phyloP scores from a whole-genome alignment of 768 basidiomycete species.

The Fomitopsis serialis region DNA sequence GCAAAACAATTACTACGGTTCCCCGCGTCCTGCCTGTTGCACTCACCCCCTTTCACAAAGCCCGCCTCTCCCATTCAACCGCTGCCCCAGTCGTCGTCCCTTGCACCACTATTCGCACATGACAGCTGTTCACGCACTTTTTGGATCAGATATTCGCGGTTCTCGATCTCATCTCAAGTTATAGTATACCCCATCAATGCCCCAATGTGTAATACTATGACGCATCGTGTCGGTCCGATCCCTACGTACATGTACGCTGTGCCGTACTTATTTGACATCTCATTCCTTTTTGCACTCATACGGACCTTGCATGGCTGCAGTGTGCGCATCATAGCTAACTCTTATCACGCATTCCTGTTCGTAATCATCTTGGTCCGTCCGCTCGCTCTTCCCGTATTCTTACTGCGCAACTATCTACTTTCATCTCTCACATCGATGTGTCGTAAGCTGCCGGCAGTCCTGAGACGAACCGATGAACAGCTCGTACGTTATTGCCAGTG shows the following conservation, averaged over 20 bases:
- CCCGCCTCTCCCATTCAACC: slow-evolving; percentile 6
- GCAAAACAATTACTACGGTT: slow-evolving; percentile 14
- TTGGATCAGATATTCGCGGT: slow-evolving; percentile 29
- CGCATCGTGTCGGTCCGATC: slow-evolving; percentile 20
- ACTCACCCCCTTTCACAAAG: slow-evolving; percentile 4
- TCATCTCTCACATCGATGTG: no score
- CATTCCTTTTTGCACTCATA: slow-evolving; percentile 7
- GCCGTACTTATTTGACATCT: slow-evolving; percentile 15
- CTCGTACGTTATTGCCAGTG: no score
- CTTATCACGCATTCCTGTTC: slow-evolving; percentile 4
- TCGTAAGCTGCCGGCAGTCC: no score
- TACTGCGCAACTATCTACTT: slow-evolving; percentile 7
- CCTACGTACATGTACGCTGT: slow-evolving; percentile 19
- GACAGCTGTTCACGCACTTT: slow-evolving; percentile 15
- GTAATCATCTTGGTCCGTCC: slow-evolving; percentile 5
- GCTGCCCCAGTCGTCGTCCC: slow-evolving; percentile 13
- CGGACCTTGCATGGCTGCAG: slow-evolving; percentile 7
- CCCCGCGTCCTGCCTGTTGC: slow-evolving; percentile 5
- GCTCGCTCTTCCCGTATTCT: neutral
- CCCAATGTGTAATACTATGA: slow-evolving; percentile 37
- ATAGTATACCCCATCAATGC: slow-evolving; percentile 31
- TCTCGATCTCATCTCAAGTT: slow-evolving; percentile 24
- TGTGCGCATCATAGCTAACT: slow-evolving; percentile 10
- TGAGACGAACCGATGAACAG: no score
- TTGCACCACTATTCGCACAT: slow-evolving; percentile 20